Conservation (phyloP, 176 grass and related monocot genomes). For the Oryza glumipatula region DNA sequence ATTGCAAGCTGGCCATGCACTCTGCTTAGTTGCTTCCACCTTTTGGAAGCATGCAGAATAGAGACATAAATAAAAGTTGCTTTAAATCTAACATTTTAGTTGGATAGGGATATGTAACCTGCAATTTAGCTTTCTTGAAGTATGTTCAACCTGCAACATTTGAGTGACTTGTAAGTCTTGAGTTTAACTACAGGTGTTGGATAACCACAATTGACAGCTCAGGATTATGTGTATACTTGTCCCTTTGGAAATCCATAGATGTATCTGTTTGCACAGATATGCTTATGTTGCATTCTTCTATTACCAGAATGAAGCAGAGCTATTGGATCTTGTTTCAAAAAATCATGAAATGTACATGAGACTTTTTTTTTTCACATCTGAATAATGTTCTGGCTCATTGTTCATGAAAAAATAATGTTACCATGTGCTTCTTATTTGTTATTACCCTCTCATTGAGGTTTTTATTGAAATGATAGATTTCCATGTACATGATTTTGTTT, state of each 20-base stretch:
- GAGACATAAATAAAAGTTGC: neutral
- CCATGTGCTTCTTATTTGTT: neutral
- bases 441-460: neutral
- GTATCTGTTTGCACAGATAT: neutral
- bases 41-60: slow-evolving; percentile 21
- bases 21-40: slow-evolving; percentile 13
- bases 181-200: slow-evolving; percentile 25
- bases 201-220: neutral
- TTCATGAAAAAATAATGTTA: too few relatives aligned
- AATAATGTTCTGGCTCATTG: neutral
- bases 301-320: neutral
- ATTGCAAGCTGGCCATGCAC: neutral
- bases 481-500: neutral
- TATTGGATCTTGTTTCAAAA: neutral
- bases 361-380: neutral
- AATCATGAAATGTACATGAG: neutral
- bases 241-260: neutral
- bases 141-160: neutral
- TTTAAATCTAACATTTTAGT: neutral
- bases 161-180: neutral
- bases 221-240: neutral
- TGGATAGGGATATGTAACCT: slow-evolving; percentile 3
- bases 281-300: neutral
- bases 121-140: slow-evolving; percentile 24
- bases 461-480: too few relatives aligned